Base-by-base conservation (phyloP, 495 filamentous ascomycete genomes). In the Schizothecium vesticola region DNA sequence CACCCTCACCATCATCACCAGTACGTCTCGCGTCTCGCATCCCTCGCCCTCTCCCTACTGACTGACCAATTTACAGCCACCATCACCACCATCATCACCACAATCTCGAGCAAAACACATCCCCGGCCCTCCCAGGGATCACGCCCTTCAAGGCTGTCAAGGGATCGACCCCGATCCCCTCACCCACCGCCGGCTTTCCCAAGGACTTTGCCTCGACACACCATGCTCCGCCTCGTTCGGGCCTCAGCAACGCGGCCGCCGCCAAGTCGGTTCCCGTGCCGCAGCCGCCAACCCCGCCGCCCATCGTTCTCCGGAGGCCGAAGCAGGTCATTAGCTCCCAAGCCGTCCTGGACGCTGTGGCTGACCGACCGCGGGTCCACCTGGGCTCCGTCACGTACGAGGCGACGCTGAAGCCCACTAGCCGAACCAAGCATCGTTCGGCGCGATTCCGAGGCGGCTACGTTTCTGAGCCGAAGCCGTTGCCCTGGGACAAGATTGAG, bases 61-160 rank as follows among this genome's bases (percentile, higher is more conserved):
- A 43, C 55, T 13, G 36, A 51, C 78, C 73, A 75, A 78, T 59
- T 60, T 60, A 24, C 76, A 88, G 87, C 76, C 88, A 92, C 70
- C 86, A 88, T 65, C 86, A 88, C 71, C 92, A 94, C 68, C 91
- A 94, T 75, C 91, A 91, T 59, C 87, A 91, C 69, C 90, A 91
- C 71, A 83, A 83, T 57, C 81, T 86, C 63, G 89, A 92, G n/a
- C 88, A 90, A 64, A 74, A 78, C 33, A 68, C 82, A n/a, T 78
- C 80, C 61, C 79, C 79, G 71, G 78, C 70, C 70, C 82, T 76
- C 74, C 75, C 80, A 55, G 72, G 74, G 10, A 77, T 71, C 65
- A 73, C 78, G 10, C 76, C 79, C 12, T 75, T 81, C 31, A 80
- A 83, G 59, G 75, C 77, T 63, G 69, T 83, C 59, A 79, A 84